Evolutionary conservation across 2,329 filamentous ascomycete genomes (phyloP).

Genomic region (Hortaea sp.): DNA sequence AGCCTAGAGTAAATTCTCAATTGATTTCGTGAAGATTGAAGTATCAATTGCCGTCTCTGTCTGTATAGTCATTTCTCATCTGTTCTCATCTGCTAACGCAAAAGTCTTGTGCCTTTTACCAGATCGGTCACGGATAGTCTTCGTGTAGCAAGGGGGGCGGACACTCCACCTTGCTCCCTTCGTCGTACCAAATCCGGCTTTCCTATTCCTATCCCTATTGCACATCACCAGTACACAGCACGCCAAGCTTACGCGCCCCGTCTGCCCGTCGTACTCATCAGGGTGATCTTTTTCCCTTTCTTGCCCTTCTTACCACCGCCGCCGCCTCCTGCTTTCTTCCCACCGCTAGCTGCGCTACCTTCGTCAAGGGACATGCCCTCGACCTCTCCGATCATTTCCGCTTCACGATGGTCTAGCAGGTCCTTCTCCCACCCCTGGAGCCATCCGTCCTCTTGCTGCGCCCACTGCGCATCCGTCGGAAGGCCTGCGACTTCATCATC

Average conservation of each 20-base stretch:
- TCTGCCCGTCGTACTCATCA: constrained; percentile 52
- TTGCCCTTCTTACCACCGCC: constrained; percentile 43
- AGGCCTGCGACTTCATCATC: constrained; percentile 41
- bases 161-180: no score
- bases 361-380: constrained; percentile 25
- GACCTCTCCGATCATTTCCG: constrained; percentile 41
- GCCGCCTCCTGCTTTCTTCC: constrained; percentile 15
- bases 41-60: no score
- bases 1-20: no score
- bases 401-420: constrained; percentile 55
- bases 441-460: constrained; percentile 66
- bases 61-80: no score
- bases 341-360: constrained; percentile 11
- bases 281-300: constrained; percentile 58
- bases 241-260: constrained; percentile 11
- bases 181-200: no score
- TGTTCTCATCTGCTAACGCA: no score
- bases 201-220: no score
- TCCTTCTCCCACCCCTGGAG: constrained; percentile 74
- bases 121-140: no score
- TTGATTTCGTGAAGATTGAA: no score
- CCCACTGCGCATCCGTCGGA: constrained; percentile 27
- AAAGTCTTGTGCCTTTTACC: no score
- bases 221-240: no score
- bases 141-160: no score